phyloP scores from a whole-genome alignment of 2,329 filamentous ascomycete genomes.

The Falciphora oryzae region DNA sequence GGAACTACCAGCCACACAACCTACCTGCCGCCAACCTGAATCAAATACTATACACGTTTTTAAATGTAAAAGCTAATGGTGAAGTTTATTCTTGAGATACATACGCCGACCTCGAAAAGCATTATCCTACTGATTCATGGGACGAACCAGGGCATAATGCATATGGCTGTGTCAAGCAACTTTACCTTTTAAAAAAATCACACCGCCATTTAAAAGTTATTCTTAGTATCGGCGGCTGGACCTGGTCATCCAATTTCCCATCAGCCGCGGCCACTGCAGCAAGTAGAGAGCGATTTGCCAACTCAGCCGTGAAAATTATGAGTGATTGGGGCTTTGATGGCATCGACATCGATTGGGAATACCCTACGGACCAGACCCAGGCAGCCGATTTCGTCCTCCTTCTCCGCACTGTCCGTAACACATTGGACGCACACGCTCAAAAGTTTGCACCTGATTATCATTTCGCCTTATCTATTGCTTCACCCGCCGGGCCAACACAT shows the following conservation, averaged over 20 bases:
- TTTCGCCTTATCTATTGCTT: slow-evolving; percentile 48
- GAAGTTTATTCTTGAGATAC: slow-evolving; percentile 48
- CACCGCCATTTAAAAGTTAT: slow-evolving; percentile 74
- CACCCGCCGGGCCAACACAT: slow-evolving; percentile 41
- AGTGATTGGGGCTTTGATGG: slow-evolving; percentile 60
- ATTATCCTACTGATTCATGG: slow-evolving; percentile 61
- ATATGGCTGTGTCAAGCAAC: slow-evolving; percentile 76
- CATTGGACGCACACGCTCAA: slow-evolving; percentile 43
- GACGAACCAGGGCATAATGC: slow-evolving; percentile 62
- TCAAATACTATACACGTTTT: slow-evolving; percentile 76
- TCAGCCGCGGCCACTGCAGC: slow-evolving; percentile 56
- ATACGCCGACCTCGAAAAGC: slow-evolving; percentile 61
- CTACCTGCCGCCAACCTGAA: slow-evolving; percentile 66
- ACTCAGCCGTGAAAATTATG: slow-evolving; percentile 61
- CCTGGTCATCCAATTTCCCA: slow-evolving; percentile 72
- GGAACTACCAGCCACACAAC: slow-evolving; percentile 65
- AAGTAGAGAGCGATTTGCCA: slow-evolving; percentile 62
- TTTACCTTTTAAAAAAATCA: slow-evolving; percentile 69
- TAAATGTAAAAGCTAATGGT: slow-evolving; percentile 68
- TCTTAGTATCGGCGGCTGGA: slow-evolving; percentile 81
- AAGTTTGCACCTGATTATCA: slow-evolving; percentile 39
- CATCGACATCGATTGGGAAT: slow-evolving; percentile 36
- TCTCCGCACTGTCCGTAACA: slow-evolving; percentile 36
- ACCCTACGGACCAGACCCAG: slow-evolving; percentile 30
- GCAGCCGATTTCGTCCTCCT: slow-evolving; percentile 40